Evolutionary conservation across 2,329 filamentous ascomycete genomes (phyloP), one percentile per base, ranked within the genome.

Genomic region (Metarhizium rileyi): DNA sequence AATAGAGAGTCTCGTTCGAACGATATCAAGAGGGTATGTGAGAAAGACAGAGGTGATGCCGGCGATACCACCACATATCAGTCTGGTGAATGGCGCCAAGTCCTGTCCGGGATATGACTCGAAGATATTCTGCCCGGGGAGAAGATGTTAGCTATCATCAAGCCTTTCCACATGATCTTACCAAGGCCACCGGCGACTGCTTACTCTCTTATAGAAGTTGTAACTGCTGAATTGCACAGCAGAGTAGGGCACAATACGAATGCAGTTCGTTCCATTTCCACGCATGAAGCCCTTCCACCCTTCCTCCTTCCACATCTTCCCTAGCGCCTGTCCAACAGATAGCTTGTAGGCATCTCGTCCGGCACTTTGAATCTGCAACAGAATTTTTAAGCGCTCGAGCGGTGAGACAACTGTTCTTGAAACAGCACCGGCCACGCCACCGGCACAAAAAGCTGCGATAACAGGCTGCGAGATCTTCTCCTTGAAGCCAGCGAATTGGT

Each of bases 151-250:
- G 44, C 27, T 14, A 6, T 20, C 27, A 33, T 5, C n/a, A 33
- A 14, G 16, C 18, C 5, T 36, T 16, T n/a, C n/a, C 14, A n/a
- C 23, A 23, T 38, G 22, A n/a, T 16, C 10, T n/a, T 7, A 3
- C 20, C 7, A 25, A n/a, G n/a, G 12, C 20, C 38, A 7, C 18
- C 38, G 25, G 20, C 10, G 16, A 18, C 14, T 25, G 49, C 83
- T 65, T 72, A 94, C 90, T 71, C 83, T 80, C 70, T 95, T 96
- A 71, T 98, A 98, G 58, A 97, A 82, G 66, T 95, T 97, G 73
- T 97, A 98, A 64, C 90, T 94, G 58, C 91, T 91, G 68, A 98
- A 98, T 64, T 98, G 93, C 38, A 97, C 93, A 10, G 93, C 93
- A 46, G 91, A 97, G 68, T 98, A 98, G 4, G 93, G 93, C 47